Percentiles rank a stretch among this genome's conserved stretches.
Conservation (phyloP, 768 basidiomycete species). For the Tremella yokohamensis region DNA sequence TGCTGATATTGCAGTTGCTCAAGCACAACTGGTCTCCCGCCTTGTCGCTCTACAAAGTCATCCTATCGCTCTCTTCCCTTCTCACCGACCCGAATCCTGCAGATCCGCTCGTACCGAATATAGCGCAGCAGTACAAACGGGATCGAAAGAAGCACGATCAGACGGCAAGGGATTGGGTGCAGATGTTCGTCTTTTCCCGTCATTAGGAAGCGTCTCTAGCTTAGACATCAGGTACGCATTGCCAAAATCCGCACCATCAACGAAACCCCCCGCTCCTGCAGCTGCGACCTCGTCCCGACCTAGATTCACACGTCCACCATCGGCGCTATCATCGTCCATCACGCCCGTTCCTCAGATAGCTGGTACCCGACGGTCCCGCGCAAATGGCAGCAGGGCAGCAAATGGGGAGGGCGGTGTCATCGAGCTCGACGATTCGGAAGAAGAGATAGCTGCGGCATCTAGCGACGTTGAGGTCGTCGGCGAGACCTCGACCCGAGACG, state of each 20-base stretch:
- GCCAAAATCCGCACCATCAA: conserved; percentile 1
- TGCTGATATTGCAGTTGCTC: conserved; percentile 62
- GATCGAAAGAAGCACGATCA: conserved; percentile 66
- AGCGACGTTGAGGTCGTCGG: conserved; percentile 17
- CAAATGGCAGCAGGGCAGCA: conserved; percentile 5
- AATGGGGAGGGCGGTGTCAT: conserved; percentile 1
- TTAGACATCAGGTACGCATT: conserved; percentile 3
- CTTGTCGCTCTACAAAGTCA: conserved; percentile 86
- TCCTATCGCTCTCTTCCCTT: conserved; percentile 86
- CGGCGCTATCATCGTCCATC: neutral
- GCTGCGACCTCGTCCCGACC: neutral
- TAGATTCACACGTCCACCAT: neutral
- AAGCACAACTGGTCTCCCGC: conserved; percentile 95
- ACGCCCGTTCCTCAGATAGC: conserved; percentile 17
- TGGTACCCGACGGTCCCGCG: conserved; percentile 12
- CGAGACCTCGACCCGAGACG: conserved; percentile 1
- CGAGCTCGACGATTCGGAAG: conserved; percentile 15
- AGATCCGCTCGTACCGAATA: conserved; percentile 47
- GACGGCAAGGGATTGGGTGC: conserved; percentile 75
- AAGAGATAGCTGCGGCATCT: conserved; percentile 2
- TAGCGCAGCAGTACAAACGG: conserved; percentile 42
- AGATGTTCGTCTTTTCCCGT: conserved; percentile 40
- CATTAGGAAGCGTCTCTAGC: neutral
- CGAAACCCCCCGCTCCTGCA: neutral
- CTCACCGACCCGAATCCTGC: conserved; percentile 88